Evolutionary conservation across 768 basidiomycete species (phyloP), one percentile per base, ranked within the genome.

Genomic region (Lactarius hengduanensis): DNA sequence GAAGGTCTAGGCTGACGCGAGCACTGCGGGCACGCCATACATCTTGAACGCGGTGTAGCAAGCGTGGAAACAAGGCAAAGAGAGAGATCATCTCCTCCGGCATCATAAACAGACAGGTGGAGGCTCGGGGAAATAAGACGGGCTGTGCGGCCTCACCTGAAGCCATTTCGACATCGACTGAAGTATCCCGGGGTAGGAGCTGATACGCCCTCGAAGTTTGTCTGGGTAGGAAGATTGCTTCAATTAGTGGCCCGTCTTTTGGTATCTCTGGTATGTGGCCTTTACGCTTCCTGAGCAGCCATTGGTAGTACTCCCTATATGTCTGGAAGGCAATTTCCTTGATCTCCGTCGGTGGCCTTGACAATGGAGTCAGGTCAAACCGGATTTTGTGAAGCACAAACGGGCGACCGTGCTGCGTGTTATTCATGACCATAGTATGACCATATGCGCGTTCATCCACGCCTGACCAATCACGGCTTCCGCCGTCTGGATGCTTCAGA

Each of bases 41-140:
- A 71, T 86, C 84, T 2, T 86, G 88, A 61, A 92, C 75, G 20
- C 86, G 86, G 67, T 85, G 86, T 63, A 84, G 84, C 15, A 96
- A 78, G 6, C 82, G 80, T 6, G 94, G 92, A 71, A 90, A 87
- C 1, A 84, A 79, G 15, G 75, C 76, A 54, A 80, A 82, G 38
- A 71, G 59, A 32, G 60, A 45, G 62, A 64, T 64, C 65, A 90
- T 75, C 47, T 78, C 76, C 56, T 76, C 73, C 1, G 89, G 78
- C 63, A 94, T 77, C 28, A 78, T 74, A n/a, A 86, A 75, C 80
- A 84, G 83, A 41, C 78, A 76, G 72, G 86, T 90, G 54, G 80
- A 80, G 38, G 76, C 78, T 45, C 74, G 74, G 7, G 84, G 83
- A 28, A 78, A 73, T 22, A 81, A 72, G 36, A 75, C 65, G 73